Evolutionary conservation across 148 eudicot genomes (phyloP).

Genomic region (Diospyros lotus): DNA sequence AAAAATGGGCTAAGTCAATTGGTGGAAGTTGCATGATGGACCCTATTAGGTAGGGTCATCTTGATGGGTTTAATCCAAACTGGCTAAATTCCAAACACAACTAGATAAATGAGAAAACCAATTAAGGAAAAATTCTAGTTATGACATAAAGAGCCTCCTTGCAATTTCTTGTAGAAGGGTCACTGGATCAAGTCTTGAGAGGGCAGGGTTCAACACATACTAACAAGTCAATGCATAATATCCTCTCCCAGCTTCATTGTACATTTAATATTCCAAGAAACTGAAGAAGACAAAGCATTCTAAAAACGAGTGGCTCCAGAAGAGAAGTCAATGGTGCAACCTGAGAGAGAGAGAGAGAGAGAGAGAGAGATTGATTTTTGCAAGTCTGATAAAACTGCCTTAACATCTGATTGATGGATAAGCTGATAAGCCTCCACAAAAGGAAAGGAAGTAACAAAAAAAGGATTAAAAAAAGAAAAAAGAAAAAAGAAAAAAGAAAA

Average conservation of each 20-base stretch:
- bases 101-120: no score
- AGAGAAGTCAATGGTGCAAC: background rate
- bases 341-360: background rate
- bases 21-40: no score
- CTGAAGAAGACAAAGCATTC: background rate
- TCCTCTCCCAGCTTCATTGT: background rate
- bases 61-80: no score
- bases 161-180: no score
- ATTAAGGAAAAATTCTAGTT: no score
- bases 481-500: background rate
- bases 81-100: no score
- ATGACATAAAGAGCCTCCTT: no score
- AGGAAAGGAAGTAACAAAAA: background rate
- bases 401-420: background rate
- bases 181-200: no score
- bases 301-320: background rate
- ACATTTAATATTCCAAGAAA: background rate
- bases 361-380: background rate
- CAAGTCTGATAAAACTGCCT: background rate
- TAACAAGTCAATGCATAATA: background rate
- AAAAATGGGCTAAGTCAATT: no score
- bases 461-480: no score
- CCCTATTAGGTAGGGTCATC: no score
- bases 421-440: background rate
- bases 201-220: no score